A percentile compares a stretch with the other conserved stretches of the same genome.
phyloP scores from a whole-genome alignment of 441 rosid genomes.

The Isatis lusitanica region DNA sequence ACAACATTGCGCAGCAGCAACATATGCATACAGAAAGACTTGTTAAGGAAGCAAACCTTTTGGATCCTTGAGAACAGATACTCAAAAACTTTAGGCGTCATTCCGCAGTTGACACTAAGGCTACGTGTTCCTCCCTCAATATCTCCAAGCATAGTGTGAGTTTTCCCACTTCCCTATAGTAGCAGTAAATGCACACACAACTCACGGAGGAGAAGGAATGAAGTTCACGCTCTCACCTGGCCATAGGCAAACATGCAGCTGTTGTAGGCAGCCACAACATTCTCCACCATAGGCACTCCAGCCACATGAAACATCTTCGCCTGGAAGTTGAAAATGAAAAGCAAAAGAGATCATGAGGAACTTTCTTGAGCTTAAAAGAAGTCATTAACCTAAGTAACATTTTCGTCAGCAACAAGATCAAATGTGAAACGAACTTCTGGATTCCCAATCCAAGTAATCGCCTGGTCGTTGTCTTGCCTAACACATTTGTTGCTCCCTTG shows the following conservation, averaged over 20 bases:
- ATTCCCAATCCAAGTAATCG: slow-evolving; percentile 87
- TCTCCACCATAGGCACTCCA: slow-evolving; percentile 97
- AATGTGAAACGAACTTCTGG: slow-evolving; percentile 94
- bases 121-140: slow-evolving; percentile 93
- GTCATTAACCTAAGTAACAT: slow-evolving; percentile 68
- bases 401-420: slow-evolving; percentile 92
- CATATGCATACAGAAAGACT: neutral
- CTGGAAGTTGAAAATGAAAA: slow-evolving; percentile 41
- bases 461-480: slow-evolving; percentile 87
- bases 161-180: slow-evolving; percentile 90
- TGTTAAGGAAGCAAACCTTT: slow-evolving; percentile 50
- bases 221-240: slow-evolving; percentile 57
- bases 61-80: slow-evolving; percentile 87
- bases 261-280: slow-evolving; percentile 92
- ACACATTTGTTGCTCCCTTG: slow-evolving; percentile 84
- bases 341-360: neutral
- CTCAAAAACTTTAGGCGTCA: slow-evolving; percentile 97
- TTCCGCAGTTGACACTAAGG: slow-evolving; percentile 93
- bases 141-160: slow-evolving; percentile 99
- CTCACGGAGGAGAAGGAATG: neutral
- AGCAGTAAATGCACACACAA: neutral
- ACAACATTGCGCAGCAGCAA: neutral
- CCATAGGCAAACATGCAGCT: slow-evolving; percentile 99
- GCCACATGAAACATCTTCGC: slow-evolving; percentile 89
- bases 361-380: neutral